Evolutionary conservation across 2,329 filamentous ascomycete genomes (phyloP), one percentile per base, ranked within the genome.

Genomic region (Hortaea werneckii): DNA sequence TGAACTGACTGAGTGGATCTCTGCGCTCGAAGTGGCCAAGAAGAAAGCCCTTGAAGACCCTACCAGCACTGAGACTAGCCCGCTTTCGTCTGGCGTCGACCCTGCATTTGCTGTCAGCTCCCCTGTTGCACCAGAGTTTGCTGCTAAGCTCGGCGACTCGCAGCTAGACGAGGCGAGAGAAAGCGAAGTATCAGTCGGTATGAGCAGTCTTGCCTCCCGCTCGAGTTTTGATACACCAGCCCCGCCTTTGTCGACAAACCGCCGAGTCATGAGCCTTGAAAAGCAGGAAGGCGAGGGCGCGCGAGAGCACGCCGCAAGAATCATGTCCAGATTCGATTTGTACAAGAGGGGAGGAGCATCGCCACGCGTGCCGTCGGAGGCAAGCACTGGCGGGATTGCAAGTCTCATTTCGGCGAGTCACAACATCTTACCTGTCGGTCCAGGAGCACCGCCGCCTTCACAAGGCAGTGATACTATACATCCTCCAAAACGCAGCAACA

Each of bases 1-100:
- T 42, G 87, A 96, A 61, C 76, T 98, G n/a, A 88, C 85, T 48
- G 86, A 94, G 58, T 98, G 92, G 92, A 80, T 98, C 45, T 80
- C 86, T 53, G 82, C 90, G 0, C 95, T 98, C 56, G 90, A 98
- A 56, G 79, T 89, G 11, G 89, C 90, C 44, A 98, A 98, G 68
- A 87, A 89, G 56, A 87, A 84, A 61, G 90, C 90, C 0, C 78
- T 98, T 41, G 87, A 96, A 61, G 83, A 80, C 53, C 78, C 78
- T 3, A 70, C 72, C 10, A 77, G 73, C 50, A 74, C 74, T 2
- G 70, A 73, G 35, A 54, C 61, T 28, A 58, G 68, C 5, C 57
- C 67, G 11, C 66, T 67, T n/a, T 50, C 64, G 4, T 65, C 65
- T 4, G 65, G 69, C 28, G 69, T 74, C 38, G 78, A 80, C 56